These are phyloP conservation scores for Fusarium sp. DNA, from an alignment of 2,329 filamentous ascomycete genomes.

Conservation along the genomic window DNA sequence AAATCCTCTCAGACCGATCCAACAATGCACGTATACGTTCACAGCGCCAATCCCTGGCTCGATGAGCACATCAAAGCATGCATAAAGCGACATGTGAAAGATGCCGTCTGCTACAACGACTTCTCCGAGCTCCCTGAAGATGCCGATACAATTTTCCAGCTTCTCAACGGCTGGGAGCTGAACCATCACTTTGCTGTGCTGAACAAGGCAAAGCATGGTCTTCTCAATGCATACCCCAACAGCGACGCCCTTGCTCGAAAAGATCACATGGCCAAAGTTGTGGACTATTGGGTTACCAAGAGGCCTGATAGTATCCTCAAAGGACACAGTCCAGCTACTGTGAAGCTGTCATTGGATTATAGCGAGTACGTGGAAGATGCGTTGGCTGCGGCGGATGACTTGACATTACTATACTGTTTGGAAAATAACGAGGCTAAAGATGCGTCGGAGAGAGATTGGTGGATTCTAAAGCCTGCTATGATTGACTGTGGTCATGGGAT, in stretches of 20 bases:
- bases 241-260: conserved; percentile 56
- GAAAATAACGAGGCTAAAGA: conserved; percentile 51
- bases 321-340: conserved; percentile 50
- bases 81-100: conserved; percentile 48
- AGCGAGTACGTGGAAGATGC: conserved; percentile 56
- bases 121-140: conserved; percentile 47
- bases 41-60: conserved; percentile 50
- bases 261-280: conserved; percentile 52
- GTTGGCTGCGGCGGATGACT: conserved; percentile 53
- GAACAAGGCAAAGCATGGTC: conserved; percentile 47
- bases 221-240: conserved; percentile 56
- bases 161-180: conserved; percentile 53
- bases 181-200: conserved; percentile 51
- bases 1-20: rapidly evolving
- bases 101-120: conserved; percentile 48
- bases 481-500: conserved; percentile 57
- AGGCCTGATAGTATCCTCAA: conserved; percentile 50
- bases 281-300: conserved; percentile 55
- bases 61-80: conserved; percentile 50
- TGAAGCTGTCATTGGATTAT: conserved; percentile 54
- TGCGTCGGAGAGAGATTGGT: conserved; percentile 52
- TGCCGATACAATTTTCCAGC: conserved; percentile 47
- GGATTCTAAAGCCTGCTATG: conserved; percentile 56
- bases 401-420: conserved; percentile 52
- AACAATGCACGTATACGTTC: conserved; percentile 41